Evolutionary conservation across 805 yeast species (phyloP), one percentile per base, ranked within the genome.

Genomic region (Zygotorulaspora sp.): DNA sequence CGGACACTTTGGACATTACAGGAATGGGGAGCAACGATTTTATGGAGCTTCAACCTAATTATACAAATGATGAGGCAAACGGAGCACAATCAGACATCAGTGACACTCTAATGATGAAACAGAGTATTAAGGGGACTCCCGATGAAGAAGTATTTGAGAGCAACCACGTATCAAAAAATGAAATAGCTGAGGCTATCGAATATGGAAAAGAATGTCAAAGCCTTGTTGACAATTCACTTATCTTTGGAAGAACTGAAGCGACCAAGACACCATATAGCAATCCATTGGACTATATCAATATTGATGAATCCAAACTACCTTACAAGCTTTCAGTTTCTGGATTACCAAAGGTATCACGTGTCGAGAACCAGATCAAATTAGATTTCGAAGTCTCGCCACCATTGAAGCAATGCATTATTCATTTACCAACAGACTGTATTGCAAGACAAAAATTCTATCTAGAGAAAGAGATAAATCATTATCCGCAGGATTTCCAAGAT

Each of bases 281-380:
- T 40, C 63, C 67, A 5, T 43, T 43, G 16, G 50, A 49, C 18
- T 60, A 49, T 32, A 30, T 62, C 8, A 55, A 49, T 11, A 44
- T 57, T 16, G 58, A 58, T 31, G 52, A 49, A 9, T 35, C 46
- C 5, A 30, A 48, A 2, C 40, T 67, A 31, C 71, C 72, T 3
- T 78, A 74, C 56, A 65, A 69, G 38, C 47, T 83, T 36, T 58
- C 63, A 17, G 66, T 90, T 1, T 60, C 69, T 6, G 82, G 79
- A 35, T 67, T 90, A 30, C 97, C 97, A 2, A 65, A 75, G 4
- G 79, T 78, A 49, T 86, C 96, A 9, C 75, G 98, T 48, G 98
- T 90, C 5, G 98, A 90, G 63, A 90, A 97, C 11, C 98, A 92
- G 64, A 86, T 92, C 57, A 89, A 87, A 59, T 66, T 94, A 29